Base-by-base conservation (phyloP, 73 alveolate genomes). In the Tetrahymena malaccensis region DNA sequence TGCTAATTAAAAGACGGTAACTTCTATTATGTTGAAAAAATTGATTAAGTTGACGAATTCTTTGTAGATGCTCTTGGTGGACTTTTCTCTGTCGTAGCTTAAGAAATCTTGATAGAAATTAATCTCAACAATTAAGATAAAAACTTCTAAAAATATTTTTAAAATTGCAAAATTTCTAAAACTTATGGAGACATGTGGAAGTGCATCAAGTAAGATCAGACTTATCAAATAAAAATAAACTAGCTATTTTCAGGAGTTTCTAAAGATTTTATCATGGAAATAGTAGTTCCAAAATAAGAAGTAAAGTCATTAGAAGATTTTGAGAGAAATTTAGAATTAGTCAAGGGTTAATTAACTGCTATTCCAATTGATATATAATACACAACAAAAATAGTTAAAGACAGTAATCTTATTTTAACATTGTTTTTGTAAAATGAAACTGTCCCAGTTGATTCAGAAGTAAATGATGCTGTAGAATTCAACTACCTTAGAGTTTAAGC, bases 1-100 rank as follows among this genome's bases (percentile, higher is more conserved):
- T 97, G 98, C 31, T 93, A 94, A 93, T 85, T 96, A 57, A 97
- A 97, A 94, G 97, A 97, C 93, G 99, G 99, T 25, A 94, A 97
- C 16, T 97, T 97, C 94, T 97, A 96, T 94, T 96, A 55, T 96
- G 96, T 97, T n/a, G 94, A 94, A 34, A 85, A 94, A 38, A 85
- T 93, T 43, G 35, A 94, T 22, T 84, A 85, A 94, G 83, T 96
- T 43, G 96, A 94, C 57, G 95, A 85, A 93, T 94, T 85, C 96
- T 96, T 96, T 70, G 94, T 93, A 34, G 94, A 96, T 94, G 96
- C 96, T 94, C 95, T 96, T 34, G 97, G 97, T 10, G 97, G 94
- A 19, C 85, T 96, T 22, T 43, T 96, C 27, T 58, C 97, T 13
- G 96, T 94, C 34, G 96, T 96, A n/a, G 96, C 96, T 83, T 56